phyloP scores from a whole-genome alignment of 2,329 filamentous ascomycete genomes.

The Exophiala phaeomuriformis region DNA sequence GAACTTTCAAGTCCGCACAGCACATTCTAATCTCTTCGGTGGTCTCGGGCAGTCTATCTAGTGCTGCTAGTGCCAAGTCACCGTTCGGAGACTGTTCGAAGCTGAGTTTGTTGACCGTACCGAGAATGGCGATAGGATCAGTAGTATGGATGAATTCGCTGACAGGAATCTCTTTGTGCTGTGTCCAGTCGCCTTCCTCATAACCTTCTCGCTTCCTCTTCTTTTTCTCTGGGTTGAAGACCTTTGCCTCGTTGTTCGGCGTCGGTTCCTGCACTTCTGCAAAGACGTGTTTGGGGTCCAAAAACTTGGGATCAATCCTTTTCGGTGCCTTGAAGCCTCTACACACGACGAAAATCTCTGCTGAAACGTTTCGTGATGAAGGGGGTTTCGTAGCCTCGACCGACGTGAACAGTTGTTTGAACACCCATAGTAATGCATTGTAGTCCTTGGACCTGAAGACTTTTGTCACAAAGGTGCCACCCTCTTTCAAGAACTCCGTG shows the following conservation, averaged over 20 bases:
- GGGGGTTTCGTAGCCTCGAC: constrained; percentile 97
- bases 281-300: constrained; percentile 84
- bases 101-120: constrained; percentile 71
- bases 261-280: constrained; percentile 78
- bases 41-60: constrained; percentile 80
- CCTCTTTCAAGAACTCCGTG: constrained; percentile 82
- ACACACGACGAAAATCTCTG: constrained; percentile 98
- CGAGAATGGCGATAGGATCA: constrained; percentile 88
- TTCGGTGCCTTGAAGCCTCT: constrained; percentile 93
- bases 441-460: constrained; percentile 97
- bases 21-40: constrained; percentile 71
- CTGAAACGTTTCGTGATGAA: constrained; percentile 89
- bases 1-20: constrained; percentile 76
- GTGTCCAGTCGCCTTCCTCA: constrained; percentile 87
- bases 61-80: constrained; percentile 77
- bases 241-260: constrained; percentile 94
- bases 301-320: constrained; percentile 80
- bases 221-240: constrained; percentile 95
- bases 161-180: constrained; percentile 81
- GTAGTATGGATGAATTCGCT: constrained; percentile 90
- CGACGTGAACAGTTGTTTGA: constrained; percentile 90
- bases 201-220: constrained; percentile 97
- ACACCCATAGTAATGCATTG: constrained; percentile 91
- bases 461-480: constrained; percentile 93
- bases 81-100: constrained; percentile 74